A percentile compares a stretch with the other conserved stretches of the same genome.
Evolutionary conservation across 2,329 filamentous ascomycete genomes (phyloP).

Genomic region (Penicillium hesseltinei): DNA sequence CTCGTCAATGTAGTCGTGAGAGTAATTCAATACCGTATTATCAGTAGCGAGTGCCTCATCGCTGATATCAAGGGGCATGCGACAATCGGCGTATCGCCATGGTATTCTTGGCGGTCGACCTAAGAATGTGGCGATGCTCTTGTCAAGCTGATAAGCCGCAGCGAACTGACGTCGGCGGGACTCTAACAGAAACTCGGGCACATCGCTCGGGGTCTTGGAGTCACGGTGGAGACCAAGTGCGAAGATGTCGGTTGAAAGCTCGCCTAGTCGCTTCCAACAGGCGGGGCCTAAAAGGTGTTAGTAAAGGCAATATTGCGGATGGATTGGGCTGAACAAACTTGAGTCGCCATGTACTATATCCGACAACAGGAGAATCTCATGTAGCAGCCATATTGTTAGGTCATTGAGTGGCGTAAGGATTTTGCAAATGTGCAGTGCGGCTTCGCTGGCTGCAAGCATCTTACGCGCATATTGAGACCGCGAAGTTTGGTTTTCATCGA

Average conservation of each 20-base stretch:
- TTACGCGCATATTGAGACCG: constrained; percentile 22
- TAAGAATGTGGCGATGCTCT: constrained; percentile 30
- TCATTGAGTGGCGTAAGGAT: constrained; percentile 42
- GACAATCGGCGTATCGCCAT: constrained; percentile 24
- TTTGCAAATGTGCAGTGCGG: constrained; percentile 38
- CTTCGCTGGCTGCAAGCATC: constrained; percentile 37
- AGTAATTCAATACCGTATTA: constrained; percentile 4
- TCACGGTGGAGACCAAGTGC: constrained; percentile 29
- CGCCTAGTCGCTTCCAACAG: constrained; percentile 28
- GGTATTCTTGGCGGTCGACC: constrained; percentile 29
- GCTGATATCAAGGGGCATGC: constrained; percentile 25
- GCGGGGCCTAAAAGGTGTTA: constrained; percentile 18
- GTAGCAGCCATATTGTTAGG: constrained; percentile 30
- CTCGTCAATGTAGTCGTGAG: constrained; percentile 12
- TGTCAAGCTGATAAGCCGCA: constrained; percentile 30
- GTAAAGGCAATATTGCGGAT: background rate
- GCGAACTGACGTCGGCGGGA: constrained; percentile 27
- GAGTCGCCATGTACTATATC: constrained; percentile 38
- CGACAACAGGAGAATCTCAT: constrained; percentile 39
- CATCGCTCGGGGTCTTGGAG: constrained; percentile 6
- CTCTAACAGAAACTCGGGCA: constrained; percentile 25
- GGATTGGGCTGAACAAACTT: constrained; percentile 25
- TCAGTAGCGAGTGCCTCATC: constrained; percentile 20
- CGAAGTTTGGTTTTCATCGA: constrained; percentile 1
- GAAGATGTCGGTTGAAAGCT: constrained; percentile 28